phyloP scores from a whole-genome alignment of 768 basidiomycete species.

The Xerocomus spinulosus region DNA sequence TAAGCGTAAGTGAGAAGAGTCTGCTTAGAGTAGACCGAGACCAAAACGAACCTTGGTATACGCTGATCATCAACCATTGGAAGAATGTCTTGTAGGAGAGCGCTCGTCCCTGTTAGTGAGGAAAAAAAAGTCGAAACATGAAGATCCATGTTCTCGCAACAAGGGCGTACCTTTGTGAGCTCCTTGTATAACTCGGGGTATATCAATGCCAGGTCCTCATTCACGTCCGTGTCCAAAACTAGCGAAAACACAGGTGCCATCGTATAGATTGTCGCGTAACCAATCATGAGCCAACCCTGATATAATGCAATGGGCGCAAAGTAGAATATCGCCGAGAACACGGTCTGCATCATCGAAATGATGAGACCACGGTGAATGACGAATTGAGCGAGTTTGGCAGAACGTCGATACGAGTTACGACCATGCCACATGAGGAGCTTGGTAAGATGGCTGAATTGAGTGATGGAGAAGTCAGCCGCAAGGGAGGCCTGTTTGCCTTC shows the following conservation, averaged over 20 bases:
- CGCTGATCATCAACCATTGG: constrained; percentile 93
- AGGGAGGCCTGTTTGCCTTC: constrained; percentile 98
- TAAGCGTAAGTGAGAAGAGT: background rate
- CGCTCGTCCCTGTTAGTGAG: constrained; percentile 81
- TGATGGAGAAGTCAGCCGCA: constrained; percentile 98
- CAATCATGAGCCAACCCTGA: constrained; percentile 97
- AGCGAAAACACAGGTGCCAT: constrained; percentile 99
- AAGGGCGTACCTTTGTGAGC: constrained; percentile 73
- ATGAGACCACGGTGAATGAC: constrained; percentile 97
- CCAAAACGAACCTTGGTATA: constrained; percentile 78
- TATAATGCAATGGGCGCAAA: constrained; percentile 96
- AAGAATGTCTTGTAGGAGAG: constrained; percentile 98
- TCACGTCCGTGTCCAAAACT: constrained; percentile 93
- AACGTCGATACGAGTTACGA: constrained; percentile 96
- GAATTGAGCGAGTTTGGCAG: constrained; percentile 96
- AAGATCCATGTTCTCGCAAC: background rate
- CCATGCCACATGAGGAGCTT: constrained; percentile 99
- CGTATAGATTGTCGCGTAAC: constrained; percentile 93
- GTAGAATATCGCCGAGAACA: constrained; percentile 89
- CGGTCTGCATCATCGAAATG: constrained; percentile 97
- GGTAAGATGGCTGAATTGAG: constrained; percentile 92
- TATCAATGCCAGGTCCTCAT: constrained; percentile 87
- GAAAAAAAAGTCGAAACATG: background rate
- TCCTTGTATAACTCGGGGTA: constrained; percentile 99
- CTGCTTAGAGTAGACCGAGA: background rate